A percentile compares a stretch with the other conserved stretches of the same genome.
phyloP scores from a whole-genome alignment of 2,329 filamentous ascomycete genomes.

The Paracamarosporium sp. region DNA sequence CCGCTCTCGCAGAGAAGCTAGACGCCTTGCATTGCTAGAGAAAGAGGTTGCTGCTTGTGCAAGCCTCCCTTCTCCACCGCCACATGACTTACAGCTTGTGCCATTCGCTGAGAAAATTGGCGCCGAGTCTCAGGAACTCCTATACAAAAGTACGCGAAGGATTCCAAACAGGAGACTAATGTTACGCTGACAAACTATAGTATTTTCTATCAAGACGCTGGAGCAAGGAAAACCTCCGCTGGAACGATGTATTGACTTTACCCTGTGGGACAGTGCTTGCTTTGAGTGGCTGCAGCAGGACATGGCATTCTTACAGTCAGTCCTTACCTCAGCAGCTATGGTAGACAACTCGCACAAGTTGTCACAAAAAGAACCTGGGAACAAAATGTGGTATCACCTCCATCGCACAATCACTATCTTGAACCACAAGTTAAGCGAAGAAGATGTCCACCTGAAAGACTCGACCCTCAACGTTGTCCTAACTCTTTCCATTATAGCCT shows the following conservation, averaged over 20 bases:
- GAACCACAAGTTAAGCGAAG: background rate
- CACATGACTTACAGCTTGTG: background rate
- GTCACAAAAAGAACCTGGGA: background rate
- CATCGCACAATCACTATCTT: background rate
- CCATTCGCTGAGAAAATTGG: slow-evolving; percentile 1
- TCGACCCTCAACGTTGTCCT: background rate
- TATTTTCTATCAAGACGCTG: background rate
- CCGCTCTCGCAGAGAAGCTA: slow-evolving; percentile 1
- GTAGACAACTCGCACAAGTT: background rate
- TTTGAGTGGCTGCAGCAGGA: background rate
- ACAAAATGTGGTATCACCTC: background rate
- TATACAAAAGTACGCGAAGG: background rate
- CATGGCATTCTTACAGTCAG: background rate
- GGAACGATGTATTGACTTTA: background rate
- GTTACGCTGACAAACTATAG: background rate
- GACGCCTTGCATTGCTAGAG: background rate
- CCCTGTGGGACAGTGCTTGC: background rate
- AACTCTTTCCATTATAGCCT: background rate
- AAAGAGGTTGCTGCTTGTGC: background rate
- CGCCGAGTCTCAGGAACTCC: background rate
- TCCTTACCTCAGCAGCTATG: background rate
- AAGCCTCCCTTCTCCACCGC: background rate
- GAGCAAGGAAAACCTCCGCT: background rate
- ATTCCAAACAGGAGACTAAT: background rate
- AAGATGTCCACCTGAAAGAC: background rate